Conservation (phyloP, 2,329 filamentous ascomycete genomes). For the Ascochyta clinopodiicola region DNA sequence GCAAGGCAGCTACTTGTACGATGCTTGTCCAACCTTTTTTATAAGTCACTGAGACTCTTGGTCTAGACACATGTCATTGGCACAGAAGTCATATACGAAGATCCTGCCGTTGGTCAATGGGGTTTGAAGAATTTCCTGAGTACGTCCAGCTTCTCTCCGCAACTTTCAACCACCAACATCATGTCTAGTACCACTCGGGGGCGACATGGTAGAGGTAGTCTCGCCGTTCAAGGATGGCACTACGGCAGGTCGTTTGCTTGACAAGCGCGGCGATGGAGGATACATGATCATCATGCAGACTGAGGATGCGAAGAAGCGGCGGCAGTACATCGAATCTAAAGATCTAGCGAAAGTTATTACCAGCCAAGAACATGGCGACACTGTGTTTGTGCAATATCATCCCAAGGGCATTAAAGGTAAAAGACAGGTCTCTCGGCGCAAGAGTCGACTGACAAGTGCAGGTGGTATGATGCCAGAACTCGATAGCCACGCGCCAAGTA, state of each 20-base stretch:
- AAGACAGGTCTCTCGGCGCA: not conserved
- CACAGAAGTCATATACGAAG: constrained; percentile 51
- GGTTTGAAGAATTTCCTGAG: constrained; percentile 52
- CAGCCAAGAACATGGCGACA: constrained; percentile 42
- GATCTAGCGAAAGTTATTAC: constrained; percentile 49
- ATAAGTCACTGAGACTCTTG: not conserved
- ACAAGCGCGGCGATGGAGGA: constrained; percentile 53
- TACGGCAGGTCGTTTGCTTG: constrained; percentile 51
- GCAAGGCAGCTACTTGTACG: constrained; percentile 37
- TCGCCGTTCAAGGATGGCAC: constrained; percentile 49
- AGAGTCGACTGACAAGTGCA: constrained; percentile 18
- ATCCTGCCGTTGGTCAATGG: constrained; percentile 48
- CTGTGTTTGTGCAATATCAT: constrained; percentile 53
- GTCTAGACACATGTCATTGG: constrained; percentile 46
- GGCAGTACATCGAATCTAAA: constrained; percentile 47
- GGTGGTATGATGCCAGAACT: constrained; percentile 55
- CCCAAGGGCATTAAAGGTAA: constrained; percentile 51
- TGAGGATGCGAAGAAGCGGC: constrained; percentile 46
- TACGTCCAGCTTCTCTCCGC: constrained; percentile 14
- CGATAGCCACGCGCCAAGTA: constrained; percentile 47
- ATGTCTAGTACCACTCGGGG: constrained; percentile 49
- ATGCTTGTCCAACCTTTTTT: not conserved
- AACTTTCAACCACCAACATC: not conserved
- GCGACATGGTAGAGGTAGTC: constrained; percentile 54
- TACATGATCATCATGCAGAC: constrained; percentile 60